Evolutionary conservation across 306 rosid species (phyloP).

Genomic region (Lablab purpureus): DNA sequence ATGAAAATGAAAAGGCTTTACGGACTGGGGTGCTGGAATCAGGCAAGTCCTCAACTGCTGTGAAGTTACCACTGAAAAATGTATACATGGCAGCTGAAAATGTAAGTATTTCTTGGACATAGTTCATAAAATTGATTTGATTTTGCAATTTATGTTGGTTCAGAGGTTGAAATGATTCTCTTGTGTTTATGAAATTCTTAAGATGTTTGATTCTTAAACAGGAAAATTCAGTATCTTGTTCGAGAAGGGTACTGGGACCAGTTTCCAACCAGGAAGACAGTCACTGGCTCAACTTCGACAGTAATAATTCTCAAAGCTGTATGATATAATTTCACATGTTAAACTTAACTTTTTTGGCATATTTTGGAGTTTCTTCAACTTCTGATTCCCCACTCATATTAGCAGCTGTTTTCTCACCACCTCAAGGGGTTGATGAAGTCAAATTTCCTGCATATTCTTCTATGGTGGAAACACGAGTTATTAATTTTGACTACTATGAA

Average conservation of each 20-base stretch:
- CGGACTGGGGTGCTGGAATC: constrained; percentile 68
- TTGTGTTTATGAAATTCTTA: constrained; percentile 35
- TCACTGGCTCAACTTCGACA: constrained; percentile 60
- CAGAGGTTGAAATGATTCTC: constrained; percentile 19
- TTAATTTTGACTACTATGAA: constrained; percentile 58
- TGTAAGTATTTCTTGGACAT: constrained; percentile 58
- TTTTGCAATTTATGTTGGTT: constrained; percentile 36
- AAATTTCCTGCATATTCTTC: constrained; percentile 60
- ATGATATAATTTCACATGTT: constrained; percentile 48
- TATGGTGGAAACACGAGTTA: constrained; percentile 49
- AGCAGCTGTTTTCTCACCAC: constrained; percentile 61
- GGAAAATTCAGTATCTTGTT: constrained; percentile 54
- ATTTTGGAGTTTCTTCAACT: constrained; percentile 41
- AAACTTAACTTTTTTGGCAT: constrained; percentile 29
- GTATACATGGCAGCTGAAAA: constrained; percentile 52
- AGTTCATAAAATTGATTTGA: constrained; percentile 33
- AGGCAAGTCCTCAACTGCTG: constrained; percentile 46
- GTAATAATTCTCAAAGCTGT: constrained; percentile 54
- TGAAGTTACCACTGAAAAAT: constrained; percentile 47
- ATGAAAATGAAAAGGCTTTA: constrained; percentile 59
- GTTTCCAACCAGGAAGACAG: constrained; percentile 50
- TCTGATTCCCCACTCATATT: constrained; percentile 53
- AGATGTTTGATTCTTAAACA: constrained; percentile 48
- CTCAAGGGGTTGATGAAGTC: constrained; percentile 53
- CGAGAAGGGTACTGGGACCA: constrained; percentile 43